These are phyloP conservation scores for Juncus effusus DNA, from an alignment of 176 grass and related monocot genomes.

Conservation along the genomic window DNA sequence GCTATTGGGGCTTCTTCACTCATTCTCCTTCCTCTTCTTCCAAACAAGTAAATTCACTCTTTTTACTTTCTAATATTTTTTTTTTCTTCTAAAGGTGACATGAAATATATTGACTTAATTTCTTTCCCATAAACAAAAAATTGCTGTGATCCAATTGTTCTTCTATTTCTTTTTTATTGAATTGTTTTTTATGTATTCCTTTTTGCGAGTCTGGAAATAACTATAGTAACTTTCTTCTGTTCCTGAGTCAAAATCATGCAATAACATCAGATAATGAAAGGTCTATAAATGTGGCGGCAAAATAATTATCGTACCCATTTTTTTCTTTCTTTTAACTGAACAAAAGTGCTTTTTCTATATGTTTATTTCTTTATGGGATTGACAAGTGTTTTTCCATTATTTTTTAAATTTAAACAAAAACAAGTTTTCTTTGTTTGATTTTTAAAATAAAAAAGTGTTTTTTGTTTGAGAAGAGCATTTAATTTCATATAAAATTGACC, in stretches of 20 bases:
- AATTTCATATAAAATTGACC: no score
- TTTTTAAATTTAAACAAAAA: constrained; percentile 7
- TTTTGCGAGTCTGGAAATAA: background rate
- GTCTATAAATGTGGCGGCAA: constrained; percentile 20
- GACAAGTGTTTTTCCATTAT: background rate
- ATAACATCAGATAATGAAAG: constrained; percentile 12
- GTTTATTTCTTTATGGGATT: background rate
- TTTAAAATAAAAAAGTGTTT: no score
- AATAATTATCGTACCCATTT: background rate
- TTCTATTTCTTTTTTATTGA: no score
- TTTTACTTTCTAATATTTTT: background rate
- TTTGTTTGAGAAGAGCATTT: no score
- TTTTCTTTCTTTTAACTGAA: background rate
- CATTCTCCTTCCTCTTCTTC: constrained; percentile 19
- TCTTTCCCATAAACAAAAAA: background rate
- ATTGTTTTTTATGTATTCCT: background rate
- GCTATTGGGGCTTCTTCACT: constrained; percentile 18
- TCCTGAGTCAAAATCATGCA: constrained; percentile 22
- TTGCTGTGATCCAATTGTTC: background rate
- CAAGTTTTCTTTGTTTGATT: background rate
- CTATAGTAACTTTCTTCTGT: constrained; percentile 18
- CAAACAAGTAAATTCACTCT: constrained; percentile 19
- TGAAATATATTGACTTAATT: background rate
- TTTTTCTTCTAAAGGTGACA: background rate
- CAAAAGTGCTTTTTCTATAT: background rate